phyloP scores from a whole-genome alignment of 228 moss, liverwort and hornwort species.

The Sphagnum magellanicum region DNA sequence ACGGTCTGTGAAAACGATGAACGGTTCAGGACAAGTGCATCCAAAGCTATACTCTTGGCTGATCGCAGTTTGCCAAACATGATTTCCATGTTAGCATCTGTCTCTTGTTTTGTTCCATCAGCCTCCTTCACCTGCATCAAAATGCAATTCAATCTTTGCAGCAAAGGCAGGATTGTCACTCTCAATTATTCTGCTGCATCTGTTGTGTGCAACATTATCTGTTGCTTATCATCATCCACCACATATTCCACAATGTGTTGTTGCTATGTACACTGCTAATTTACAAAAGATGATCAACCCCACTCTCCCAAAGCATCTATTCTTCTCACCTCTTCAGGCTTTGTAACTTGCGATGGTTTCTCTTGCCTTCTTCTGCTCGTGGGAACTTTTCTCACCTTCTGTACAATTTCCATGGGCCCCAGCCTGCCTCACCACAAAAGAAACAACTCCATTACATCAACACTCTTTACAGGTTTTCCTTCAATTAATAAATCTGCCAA shows the following conservation, averaged over 20 bases:
- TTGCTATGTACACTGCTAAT: too few relatives aligned
- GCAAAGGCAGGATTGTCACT: too few relatives aligned
- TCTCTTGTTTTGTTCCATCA: slow-evolving; percentile 41
- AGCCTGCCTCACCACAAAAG: slow-evolving; percentile 28
- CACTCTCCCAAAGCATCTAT: background rate
- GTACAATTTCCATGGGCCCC: slow-evolving; percentile 70
- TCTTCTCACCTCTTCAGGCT: slow-evolving; percentile 45
- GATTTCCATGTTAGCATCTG: slow-evolving; percentile 68
- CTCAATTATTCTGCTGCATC: too few relatives aligned
- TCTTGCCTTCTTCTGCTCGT: slow-evolving; percentile 20
- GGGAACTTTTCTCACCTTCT: slow-evolving; percentile 31
- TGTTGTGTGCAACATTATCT: too few relatives aligned
- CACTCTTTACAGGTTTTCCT: too few relatives aligned
- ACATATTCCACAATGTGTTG: too few relatives aligned
- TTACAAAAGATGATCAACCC: too few relatives aligned
- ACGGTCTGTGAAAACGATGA: slow-evolving; percentile 68
- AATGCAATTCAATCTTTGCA: background rate
- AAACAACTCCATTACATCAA: too few relatives aligned
- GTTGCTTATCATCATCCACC: too few relatives aligned
- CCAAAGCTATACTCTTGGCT: slow-evolving; percentile 25
- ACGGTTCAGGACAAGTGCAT: slow-evolving; percentile 60
- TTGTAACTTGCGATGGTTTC: slow-evolving; percentile 32
- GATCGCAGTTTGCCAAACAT: slow-evolving; percentile 51
- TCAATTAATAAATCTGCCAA: too few relatives aligned
- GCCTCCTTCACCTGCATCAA: slow-evolving; percentile 43